These are phyloP conservation scores for Poteriospumella lacustris DNA, from an alignment of 108 stramenopile species.

Conservation along the genomic window DNA sequence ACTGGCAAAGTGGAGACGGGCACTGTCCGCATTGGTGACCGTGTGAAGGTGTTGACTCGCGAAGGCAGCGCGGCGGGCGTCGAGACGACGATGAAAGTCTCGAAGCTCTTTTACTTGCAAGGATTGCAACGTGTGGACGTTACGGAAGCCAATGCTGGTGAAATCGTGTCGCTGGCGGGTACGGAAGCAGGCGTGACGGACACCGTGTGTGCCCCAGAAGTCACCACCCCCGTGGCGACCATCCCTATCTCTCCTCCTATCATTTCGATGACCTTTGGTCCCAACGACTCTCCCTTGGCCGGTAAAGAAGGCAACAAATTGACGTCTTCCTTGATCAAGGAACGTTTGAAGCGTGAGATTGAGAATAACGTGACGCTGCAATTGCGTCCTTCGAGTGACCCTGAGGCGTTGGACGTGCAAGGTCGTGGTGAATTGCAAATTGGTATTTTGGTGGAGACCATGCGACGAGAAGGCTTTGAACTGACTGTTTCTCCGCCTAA, in stretches of 20 bases:
- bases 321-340: constrained; percentile 18
- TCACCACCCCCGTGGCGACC: neutral
- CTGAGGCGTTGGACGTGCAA: constrained; percentile 17
- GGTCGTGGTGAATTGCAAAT: constrained; percentile 28
- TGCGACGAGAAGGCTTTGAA: constrained; percentile 25
- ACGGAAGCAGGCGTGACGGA: constrained; percentile 6
- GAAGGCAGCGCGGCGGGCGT: neutral
- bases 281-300: constrained; percentile 15
- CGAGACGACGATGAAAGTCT: neutral
- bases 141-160: constrained; percentile 11
- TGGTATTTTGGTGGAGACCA: constrained; percentile 25
- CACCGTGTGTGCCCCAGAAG: constrained; percentile 1
- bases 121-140: constrained; percentile 17
- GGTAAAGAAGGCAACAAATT: constrained; percentile 23
- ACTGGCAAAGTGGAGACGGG: constrained; percentile 23
- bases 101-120: constrained; percentile 25
- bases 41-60: neutral
- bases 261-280: constrained; percentile 27
- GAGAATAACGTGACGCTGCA: constrained; percentile 24
- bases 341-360: neutral
- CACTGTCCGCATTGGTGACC: neutral
- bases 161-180: constrained; percentile 25
- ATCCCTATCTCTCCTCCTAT: constrained; percentile 21
- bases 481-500: constrained; percentile 26
- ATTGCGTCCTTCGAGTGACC: constrained; percentile 1